These are phyloP conservation scores for Mycena vulgaris DNA, from an alignment of 768 basidiomycete species.

Conservation along the genomic window DNA sequence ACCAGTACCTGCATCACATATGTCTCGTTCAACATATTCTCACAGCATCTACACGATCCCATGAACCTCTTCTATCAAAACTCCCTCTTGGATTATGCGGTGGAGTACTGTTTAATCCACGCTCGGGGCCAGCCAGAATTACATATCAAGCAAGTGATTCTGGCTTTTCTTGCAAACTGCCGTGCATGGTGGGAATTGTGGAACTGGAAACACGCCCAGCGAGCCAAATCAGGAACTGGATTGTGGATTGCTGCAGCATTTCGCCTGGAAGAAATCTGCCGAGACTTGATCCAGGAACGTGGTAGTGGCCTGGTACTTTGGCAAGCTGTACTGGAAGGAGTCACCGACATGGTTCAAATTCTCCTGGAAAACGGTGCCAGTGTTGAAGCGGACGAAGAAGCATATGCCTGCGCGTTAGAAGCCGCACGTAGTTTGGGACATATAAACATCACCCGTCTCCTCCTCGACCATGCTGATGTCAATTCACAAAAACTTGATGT, in stretches of 20 bases:
- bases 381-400: not conserved
- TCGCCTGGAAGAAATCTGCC: not conserved
- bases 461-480: not conserved
- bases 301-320: not conserved
- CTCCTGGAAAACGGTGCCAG: not conserved
- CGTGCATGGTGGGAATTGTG: slow-evolving; percentile 1
- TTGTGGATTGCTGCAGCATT: not conserved
- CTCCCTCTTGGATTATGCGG: slow-evolving; percentile 12
- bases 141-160: not conserved
- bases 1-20: slow-evolving; percentile 2
- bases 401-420: not conserved
- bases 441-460: not conserved
- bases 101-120: slow-evolving; percentile 1
- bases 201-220: not conserved
- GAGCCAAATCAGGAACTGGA: not conserved
- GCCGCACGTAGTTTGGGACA: not conserved
- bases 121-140: slow-evolving; percentile 4
- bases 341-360: not conserved
- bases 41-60: not conserved
- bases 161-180: not conserved
- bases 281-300: not conserved
- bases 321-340: not conserved
- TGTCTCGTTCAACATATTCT: not conserved
- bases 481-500: not conserved
- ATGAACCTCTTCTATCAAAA: not conserved